These are phyloP conservation scores for Fusarium avenaceum DNA, from an alignment of 2,329 filamentous ascomycete genomes.

Conservation along the genomic window DNA sequence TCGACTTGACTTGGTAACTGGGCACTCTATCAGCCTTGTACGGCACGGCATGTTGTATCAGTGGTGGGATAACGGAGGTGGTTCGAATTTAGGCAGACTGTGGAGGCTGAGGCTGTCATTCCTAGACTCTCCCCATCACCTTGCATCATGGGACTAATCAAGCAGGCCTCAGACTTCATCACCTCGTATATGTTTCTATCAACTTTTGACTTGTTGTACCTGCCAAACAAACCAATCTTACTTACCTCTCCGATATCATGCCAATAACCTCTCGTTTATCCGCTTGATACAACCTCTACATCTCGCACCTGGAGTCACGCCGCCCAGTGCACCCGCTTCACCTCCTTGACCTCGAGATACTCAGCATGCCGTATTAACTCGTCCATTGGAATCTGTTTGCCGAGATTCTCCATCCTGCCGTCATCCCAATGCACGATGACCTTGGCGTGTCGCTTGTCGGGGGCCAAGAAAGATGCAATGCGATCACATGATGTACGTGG, in stretches of 20 bases:
- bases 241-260: background rate
- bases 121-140: constrained; percentile 25
- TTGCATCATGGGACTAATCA: constrained; percentile 25
- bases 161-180: constrained; percentile 3
- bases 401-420: constrained; percentile 44
- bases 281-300: constrained; percentile 12
- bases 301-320: background rate
- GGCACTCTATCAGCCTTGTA: constrained; percentile 36
- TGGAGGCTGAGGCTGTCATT: constrained; percentile 40
- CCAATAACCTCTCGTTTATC: background rate
- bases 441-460: constrained; percentile 42
- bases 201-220: background rate
- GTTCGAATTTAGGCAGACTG: constrained; percentile 42
- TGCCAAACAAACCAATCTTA: background rate
- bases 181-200: constrained; percentile 21
- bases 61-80: constrained; percentile 26
- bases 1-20: background rate
- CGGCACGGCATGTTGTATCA: constrained; percentile 28
- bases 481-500: constrained; percentile 29
- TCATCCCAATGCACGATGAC: constrained; percentile 50
- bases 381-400: constrained; percentile 36
- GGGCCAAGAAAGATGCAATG: constrained; percentile 44
- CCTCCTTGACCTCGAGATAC: constrained; percentile 46
- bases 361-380: constrained; percentile 40
- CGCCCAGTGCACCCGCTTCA: constrained; percentile 44